A percentile compares a stretch with the other conserved stretches of the same genome.
Conservation (phyloP, 352 stramenopile species). For the Pythium sp. region DNA sequence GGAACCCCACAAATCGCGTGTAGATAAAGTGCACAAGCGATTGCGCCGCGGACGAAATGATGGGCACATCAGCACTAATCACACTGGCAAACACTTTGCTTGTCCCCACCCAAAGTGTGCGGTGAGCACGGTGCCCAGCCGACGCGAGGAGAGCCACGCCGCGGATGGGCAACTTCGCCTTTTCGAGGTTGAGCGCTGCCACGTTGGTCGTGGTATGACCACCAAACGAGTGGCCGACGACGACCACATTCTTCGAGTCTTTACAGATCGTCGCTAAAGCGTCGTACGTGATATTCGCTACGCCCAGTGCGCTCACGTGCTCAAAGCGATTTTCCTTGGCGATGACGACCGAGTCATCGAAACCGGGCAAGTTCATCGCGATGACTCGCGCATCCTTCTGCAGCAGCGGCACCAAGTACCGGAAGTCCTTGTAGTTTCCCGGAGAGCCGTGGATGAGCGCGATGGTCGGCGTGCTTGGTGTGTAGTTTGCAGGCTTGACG, state of each 20-base stretch:
- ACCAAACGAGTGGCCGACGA: constrained; percentile 67
- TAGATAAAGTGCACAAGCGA: constrained; percentile 19
- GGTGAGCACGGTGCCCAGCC: constrained; percentile 24
- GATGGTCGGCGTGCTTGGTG: not conserved
- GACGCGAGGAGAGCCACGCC: constrained; percentile 28
- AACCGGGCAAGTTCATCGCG: constrained; percentile 56
- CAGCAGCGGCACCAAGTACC: constrained; percentile 54
- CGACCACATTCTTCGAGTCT: constrained; percentile 31
- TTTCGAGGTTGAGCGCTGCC: constrained; percentile 21
- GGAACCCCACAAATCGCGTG: constrained; percentile 21
- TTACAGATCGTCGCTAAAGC: constrained; percentile 22
- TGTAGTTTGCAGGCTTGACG: constrained; percentile 8
- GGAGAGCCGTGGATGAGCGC: constrained; percentile 61
- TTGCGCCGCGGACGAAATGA: constrained; percentile 10
- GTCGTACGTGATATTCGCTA: constrained; percentile 22
- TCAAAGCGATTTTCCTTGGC: constrained; percentile 23
- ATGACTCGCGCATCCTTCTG: constrained; percentile 41
- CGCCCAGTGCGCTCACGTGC: constrained; percentile 16
- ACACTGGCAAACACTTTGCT: constrained; percentile 16
- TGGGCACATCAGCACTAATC: constrained; percentile 16
- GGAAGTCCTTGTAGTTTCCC: constrained; percentile 62
- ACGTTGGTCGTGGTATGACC: constrained; percentile 47
- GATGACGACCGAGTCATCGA: constrained; percentile 31
- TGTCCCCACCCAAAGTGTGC: constrained; percentile 14
- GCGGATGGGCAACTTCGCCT: constrained; percentile 20